phyloP scores from a whole-genome alignment of 495 filamentous ascomycete genomes.

The Cercophora sp. region DNA sequence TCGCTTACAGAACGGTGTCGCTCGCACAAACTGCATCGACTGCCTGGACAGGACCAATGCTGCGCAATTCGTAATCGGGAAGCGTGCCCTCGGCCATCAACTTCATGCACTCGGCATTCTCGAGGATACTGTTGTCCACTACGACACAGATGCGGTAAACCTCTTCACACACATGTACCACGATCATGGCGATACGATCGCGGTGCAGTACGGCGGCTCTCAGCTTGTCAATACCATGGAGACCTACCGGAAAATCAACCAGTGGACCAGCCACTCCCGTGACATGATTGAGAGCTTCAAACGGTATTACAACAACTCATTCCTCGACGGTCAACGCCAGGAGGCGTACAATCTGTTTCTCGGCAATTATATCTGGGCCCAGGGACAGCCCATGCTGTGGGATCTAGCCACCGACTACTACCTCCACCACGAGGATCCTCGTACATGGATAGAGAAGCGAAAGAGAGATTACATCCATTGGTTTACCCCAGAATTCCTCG shows the following conservation, averaged over 20 bases:
- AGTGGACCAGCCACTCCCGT: constrained; percentile 94
- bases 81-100: constrained; percentile 86
- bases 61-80: constrained; percentile 97
- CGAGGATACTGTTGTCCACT: constrained; percentile 71
- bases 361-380: constrained; percentile 88
- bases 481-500: constrained; percentile 76
- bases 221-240: constrained; percentile 99
- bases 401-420: constrained; percentile 95
- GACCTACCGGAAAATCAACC: constrained; percentile 96
- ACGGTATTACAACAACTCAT: constrained; percentile 98
- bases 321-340: constrained; percentile 91
- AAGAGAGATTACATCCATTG: constrained; percentile 72
- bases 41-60: constrained; percentile 96
- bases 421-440: constrained; percentile 83
- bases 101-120: constrained; percentile 90
- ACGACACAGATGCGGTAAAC: constrained; percentile 93
- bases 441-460: constrained; percentile 60
- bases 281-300: constrained; percentile 99
- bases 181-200: constrained; percentile 95
- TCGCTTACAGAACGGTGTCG: constrained; percentile 85
- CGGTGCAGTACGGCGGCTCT: constrained; percentile 94
- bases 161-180: constrained; percentile 97
- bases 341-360: constrained; percentile 98
- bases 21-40: constrained; percentile 95
- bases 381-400: constrained; percentile 96